A percentile compares a stretch with the other conserved stretches of the same genome.
phyloP scores from a whole-genome alignment of 441 rosid species.

The Metrosideros polymorpha region DNA sequence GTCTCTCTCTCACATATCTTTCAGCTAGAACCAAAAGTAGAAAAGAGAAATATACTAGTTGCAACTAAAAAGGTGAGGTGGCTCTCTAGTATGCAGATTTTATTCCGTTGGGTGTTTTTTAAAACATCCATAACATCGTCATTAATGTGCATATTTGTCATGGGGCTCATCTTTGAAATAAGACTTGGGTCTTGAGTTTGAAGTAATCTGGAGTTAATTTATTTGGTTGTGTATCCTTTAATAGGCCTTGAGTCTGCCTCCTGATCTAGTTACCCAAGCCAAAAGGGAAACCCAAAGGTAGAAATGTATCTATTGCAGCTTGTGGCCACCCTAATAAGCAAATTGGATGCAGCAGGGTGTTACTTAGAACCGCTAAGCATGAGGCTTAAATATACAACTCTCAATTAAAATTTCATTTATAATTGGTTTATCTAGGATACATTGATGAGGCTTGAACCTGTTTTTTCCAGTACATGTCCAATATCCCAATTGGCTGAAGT shows the following conservation, averaged over 20 bases:
- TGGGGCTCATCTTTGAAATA: neutral
- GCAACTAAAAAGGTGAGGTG: neutral
- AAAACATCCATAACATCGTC: neutral
- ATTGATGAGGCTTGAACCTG: neutral
- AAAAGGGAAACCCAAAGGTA: neutral
- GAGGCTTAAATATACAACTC: neutral
- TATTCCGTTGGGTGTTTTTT: neutral
- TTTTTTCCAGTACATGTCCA: neutral
- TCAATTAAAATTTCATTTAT: neutral
- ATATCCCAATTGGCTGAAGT: neutral
- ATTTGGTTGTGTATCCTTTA: neutral
- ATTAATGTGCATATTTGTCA: neutral
- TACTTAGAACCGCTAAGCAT: neutral
- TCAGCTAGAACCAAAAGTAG: neutral
- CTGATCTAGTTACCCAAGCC: neutral
- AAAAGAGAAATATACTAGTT: neutral
- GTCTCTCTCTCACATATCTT: neutral
- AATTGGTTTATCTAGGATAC: neutral
- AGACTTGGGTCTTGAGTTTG: neutral
- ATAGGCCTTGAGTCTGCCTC: neutral
- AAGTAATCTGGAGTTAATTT: neutral
- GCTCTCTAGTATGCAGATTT: neutral
- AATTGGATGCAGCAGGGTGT: neutral
- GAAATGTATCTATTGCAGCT: neutral
- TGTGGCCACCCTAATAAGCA: neutral